Conservation (phyloP, 2,329 filamentous ascomycete species). For the Stagonosporopsis tanaceti region DNA sequence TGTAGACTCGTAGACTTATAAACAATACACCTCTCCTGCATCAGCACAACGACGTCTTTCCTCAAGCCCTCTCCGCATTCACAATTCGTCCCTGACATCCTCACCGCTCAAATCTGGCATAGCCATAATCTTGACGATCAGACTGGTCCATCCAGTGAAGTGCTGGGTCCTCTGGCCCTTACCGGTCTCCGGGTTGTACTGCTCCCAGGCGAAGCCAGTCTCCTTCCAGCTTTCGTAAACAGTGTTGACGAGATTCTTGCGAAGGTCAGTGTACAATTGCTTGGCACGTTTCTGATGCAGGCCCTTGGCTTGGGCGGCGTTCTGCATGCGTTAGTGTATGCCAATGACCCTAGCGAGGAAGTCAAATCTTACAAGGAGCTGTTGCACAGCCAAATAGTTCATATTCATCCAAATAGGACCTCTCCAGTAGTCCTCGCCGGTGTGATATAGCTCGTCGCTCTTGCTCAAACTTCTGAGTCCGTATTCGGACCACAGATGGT, state of each 20-base stretch:
- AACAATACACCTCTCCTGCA: neutral
- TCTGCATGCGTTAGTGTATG: constrained; percentile 53
- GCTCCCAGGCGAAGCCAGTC: constrained; percentile 98
- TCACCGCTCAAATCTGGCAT: constrained; percentile 74
- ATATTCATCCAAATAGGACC: constrained; percentile 97
- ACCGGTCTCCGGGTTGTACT: constrained; percentile 94
- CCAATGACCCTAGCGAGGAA: neutral
- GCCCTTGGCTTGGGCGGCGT: constrained; percentile 69
- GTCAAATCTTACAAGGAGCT: constrained; percentile 66
- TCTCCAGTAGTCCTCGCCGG: constrained; percentile 96
- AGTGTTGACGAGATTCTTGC: constrained; percentile 86
- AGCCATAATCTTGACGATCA: constrained; percentile 96
- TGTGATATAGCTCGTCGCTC: constrained; percentile 82
- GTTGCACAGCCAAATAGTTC: constrained; percentile 86
- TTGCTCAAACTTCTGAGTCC: constrained; percentile 92
- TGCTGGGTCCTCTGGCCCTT: constrained; percentile 95
- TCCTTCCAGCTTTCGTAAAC: constrained; percentile 87
- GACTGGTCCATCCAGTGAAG: constrained; percentile 98
- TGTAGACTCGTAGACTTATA: neutral
- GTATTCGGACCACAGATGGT: constrained; percentile 87
- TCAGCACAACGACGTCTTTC: neutral
- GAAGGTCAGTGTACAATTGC: constrained; percentile 77
- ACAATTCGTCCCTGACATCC: constrained; percentile 44
- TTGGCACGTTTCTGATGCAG: constrained; percentile 73
- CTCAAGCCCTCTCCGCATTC: neutral